A percentile compares a stretch with the other conserved stretches of the same genome.
Evolutionary conservation across 2,329 filamentous ascomycete genomes (phyloP).

Genomic region (Fusarium illudens): DNA sequence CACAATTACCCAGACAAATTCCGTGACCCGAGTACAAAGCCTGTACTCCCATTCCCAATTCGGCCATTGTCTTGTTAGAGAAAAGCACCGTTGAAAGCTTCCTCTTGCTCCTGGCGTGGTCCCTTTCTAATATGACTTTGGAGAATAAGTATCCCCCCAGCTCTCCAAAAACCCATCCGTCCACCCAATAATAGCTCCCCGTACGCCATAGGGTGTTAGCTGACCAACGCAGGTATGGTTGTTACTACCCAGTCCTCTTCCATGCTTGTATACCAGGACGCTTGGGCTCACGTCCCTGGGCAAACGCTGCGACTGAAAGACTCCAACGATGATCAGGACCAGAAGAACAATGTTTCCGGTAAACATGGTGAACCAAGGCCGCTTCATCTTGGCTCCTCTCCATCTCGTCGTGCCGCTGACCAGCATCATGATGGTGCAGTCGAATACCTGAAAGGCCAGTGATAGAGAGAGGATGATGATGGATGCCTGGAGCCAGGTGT

Average conservation of each 20-base stretch:
- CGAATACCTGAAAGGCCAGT: neutral
- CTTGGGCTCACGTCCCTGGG: neutral
- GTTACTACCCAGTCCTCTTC: neutral
- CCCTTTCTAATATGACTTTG: neutral
- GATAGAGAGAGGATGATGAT: slow-evolving; percentile 1
- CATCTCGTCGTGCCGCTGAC: neutral
- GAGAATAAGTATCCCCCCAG: slow-evolving; percentile 2
- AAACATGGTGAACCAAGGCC: slow-evolving; percentile 7
- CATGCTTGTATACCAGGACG: neutral
- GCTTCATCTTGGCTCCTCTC: slow-evolving; percentile 5
- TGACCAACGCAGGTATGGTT: neutral
- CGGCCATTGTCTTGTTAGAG: neutral
- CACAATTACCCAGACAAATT: too few species aligned
- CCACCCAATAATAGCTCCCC: slow-evolving; percentile 1
- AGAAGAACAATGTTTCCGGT: neutral
- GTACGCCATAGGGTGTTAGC: neutral
- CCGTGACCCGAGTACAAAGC: too few species aligned
- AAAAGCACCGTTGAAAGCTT: neutral
- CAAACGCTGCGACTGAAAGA: neutral
- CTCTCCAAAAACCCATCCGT: slow-evolving; percentile 3
- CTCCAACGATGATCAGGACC: neutral
- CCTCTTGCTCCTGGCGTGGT: neutral
- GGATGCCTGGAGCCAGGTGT: neutral
- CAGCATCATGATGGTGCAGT: neutral
- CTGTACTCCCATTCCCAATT: neutral